phyloP scores from a whole-genome alignment of 2,329 filamentous ascomycete genomes.

The Xylariaceae sp. region DNA sequence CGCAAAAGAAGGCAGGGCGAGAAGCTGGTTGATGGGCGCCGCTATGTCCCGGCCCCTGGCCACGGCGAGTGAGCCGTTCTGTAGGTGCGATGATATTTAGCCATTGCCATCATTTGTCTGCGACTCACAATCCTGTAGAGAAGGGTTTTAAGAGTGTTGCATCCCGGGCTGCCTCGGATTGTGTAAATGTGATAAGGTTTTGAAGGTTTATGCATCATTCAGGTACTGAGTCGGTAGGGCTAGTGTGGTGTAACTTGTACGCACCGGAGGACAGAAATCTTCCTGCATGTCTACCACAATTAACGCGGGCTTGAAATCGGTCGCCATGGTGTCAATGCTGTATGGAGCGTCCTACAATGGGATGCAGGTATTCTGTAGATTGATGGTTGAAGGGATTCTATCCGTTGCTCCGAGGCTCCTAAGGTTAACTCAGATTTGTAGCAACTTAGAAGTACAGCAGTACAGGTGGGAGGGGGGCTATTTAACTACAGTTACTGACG shows the following conservation, averaged over 20 bases:
- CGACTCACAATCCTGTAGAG: no score
- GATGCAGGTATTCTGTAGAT: neutral
- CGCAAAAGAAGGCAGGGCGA: constrained; percentile 64
- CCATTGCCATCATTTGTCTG: no score
- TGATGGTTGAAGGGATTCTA: no score
- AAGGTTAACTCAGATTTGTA: no score
- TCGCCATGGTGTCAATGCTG: constrained; percentile 18
- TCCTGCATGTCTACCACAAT: constrained; percentile 87
- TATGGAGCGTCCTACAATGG: neutral
- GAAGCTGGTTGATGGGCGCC: constrained; percentile 66
- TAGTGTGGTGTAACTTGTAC: constrained; percentile 28
- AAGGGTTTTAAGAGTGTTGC: no score
- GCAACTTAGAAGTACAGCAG: no score
- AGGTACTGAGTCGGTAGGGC: neutral
- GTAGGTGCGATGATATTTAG: no score
- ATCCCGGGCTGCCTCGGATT: no score
- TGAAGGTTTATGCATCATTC: neutral
- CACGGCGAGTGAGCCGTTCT: constrained; percentile 87
- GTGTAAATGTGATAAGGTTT: neutral
- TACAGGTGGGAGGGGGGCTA: no score
- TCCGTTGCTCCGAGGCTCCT: no score
- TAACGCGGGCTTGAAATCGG: constrained; percentile 44
- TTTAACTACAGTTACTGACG: no score
- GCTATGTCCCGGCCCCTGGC: constrained; percentile 64
- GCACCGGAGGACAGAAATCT: constrained; percentile 87